phyloP scores from a whole-genome alignment of 139 green algal genomes.

The Spirogloea muscicola region DNA sequence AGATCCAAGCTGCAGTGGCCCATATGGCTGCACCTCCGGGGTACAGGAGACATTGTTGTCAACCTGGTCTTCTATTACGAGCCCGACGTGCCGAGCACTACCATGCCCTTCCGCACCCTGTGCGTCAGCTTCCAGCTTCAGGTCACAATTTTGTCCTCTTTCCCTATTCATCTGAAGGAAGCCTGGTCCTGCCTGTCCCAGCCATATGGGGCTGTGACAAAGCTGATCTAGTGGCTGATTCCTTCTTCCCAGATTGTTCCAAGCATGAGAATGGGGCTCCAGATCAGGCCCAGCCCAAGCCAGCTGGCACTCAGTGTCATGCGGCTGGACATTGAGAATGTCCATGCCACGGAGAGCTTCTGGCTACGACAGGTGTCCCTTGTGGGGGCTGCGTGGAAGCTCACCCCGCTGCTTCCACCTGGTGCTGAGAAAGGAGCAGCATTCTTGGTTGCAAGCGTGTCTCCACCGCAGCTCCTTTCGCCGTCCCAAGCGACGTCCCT shows the following conservation, averaged over 20 bases:
- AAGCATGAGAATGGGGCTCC: slow-evolving; percentile 3
- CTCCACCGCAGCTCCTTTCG: slow-evolving; percentile 15
- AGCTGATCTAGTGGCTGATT: not conserved
- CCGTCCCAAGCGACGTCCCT: slow-evolving; percentile 13
- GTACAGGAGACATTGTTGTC: not conserved
- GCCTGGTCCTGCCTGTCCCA: not conserved
- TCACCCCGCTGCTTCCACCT: slow-evolving; percentile 15
- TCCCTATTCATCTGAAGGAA: not conserved
- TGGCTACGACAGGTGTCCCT: slow-evolving; percentile 42
- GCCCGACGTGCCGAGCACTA: not conserved
- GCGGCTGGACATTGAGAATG: slow-evolving; percentile 39
- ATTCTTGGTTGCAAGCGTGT: slow-evolving; percentile 13
- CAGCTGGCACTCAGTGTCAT: slow-evolving; percentile 14
- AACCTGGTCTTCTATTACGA: slow-evolving; percentile 45
- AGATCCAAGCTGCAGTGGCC: slow-evolving; percentile 37
- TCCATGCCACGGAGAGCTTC: slow-evolving; percentile 29
- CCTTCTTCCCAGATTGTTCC: not conserved
- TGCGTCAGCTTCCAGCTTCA: not conserved
- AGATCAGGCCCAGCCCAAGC: slow-evolving; percentile 23
- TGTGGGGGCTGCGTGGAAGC: slow-evolving; percentile 6
- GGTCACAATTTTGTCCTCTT: not conserved
- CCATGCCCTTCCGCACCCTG: slow-evolving; percentile 7
- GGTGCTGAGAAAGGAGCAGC: not conserved
- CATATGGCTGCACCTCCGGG: slow-evolving; percentile 29
- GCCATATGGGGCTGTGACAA: too few species aligned